Evolutionary conservation across 306 rosid species (phyloP).

Genomic region (Vigna unguiculata): DNA sequence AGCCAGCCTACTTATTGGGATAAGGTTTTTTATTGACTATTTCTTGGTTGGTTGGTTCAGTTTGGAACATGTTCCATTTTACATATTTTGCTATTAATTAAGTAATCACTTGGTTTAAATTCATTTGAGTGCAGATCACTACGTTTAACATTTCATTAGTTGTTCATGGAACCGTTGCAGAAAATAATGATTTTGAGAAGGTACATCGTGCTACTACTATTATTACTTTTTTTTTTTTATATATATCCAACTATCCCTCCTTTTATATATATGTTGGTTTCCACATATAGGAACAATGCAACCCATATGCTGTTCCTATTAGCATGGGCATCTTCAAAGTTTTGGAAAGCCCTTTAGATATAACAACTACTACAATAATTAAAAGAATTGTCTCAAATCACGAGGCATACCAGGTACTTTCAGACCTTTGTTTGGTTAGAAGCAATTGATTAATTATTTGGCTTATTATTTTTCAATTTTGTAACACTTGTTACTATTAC

Average conservation of each 20-base stretch:
- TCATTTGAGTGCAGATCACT: slow-evolving; percentile 67
- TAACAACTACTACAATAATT: slow-evolving; percentile 91
- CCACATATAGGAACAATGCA: slow-evolving; percentile 65
- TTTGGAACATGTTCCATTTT: slow-evolving; percentile 7
- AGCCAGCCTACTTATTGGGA: neutral
- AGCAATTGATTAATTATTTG: neutral
- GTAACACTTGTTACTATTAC: slow-evolving; percentile 7
- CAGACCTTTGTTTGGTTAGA: slow-evolving; percentile 1
- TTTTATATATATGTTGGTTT: slow-evolving; percentile 38
- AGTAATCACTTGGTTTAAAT: slow-evolving; percentile 31
- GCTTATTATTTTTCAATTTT: slow-evolving; percentile 7
- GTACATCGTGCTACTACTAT: slow-evolving; percentile 52
- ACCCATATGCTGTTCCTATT: slow-evolving; percentile 90
- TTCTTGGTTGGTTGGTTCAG: slow-evolving; percentile 28
- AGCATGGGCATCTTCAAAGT: slow-evolving; percentile 85
- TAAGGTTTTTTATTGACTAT: slow-evolving; percentile 28
- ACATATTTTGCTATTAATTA: slow-evolving; percentile 12
- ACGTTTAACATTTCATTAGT: slow-evolving; percentile 91
- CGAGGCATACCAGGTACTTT: slow-evolving; percentile 87
- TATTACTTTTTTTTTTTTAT: neutral
- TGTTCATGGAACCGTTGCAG: slow-evolving; percentile 90
- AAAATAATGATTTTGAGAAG: slow-evolving; percentile 84
- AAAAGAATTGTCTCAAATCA: slow-evolving; percentile 88
- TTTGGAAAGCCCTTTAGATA: slow-evolving; percentile 77
- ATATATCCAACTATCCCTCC: neutral